Base-by-base conservation (phyloP, 169 alveolate species). In the Cryptosporidium sp. region DNA sequence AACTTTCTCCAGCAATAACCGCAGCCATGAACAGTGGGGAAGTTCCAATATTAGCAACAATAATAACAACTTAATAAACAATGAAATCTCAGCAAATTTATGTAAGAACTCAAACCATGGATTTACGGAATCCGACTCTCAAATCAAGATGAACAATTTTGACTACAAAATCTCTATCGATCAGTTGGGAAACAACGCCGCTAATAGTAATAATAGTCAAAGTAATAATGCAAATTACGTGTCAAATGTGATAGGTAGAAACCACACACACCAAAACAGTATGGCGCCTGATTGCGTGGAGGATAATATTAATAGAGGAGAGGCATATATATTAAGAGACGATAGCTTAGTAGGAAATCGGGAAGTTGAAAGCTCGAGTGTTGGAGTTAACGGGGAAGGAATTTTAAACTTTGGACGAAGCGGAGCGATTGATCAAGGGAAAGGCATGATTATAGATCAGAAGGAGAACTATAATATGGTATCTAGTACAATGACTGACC, bases 1-100 rank as follows among this genome's bases (percentile, higher is more conserved):
- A 55, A 26, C 35, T 21, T 71, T 71, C 21, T 41, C 29, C 23
- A 71, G 14, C 8, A 70, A 71, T 7, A 26, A 33, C 0, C 85
- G 51, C 31, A 43, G 12, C 23, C 85, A 71, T 8, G 70, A 50
- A 4, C 85, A 71, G 12, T 71, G 85, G 85, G 50, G 33, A 5
- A 26, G 48, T 14, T n/a, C 71, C 50, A 31, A 16, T 6, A 65
- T 31, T 29, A 18, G 23, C 4, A 29, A 33, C 16, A 26, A 16
- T 31, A 26, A 26, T 65, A 31, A 4, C 23, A 48, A 48, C 8
- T 48, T 21, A 14, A 5, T 14, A n/a, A 65, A 5, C 51, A n/a
- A 37, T 29, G 48, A 39, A 8, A 29, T 37, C 21, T 10, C 12
- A 33, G 8, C 31, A 37, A n/a, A 65, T 5, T 51, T 29, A 29